Base-by-base conservation (phyloP, 192 early-diverging fungal species). In the Rhizophagus clarus region DNA sequence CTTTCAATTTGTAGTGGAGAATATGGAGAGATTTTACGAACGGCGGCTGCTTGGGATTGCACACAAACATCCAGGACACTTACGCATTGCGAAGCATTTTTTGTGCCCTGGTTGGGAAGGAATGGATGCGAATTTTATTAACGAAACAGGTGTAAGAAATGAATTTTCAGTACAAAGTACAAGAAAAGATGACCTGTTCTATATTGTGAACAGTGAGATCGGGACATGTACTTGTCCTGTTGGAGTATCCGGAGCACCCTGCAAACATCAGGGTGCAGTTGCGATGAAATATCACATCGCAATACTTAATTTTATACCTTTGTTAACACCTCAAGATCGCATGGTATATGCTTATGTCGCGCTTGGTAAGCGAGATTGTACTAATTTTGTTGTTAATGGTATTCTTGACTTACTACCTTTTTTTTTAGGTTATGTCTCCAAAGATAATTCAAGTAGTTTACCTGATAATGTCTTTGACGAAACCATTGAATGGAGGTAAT, bases 221-320 rank as follows among this genome's bases (percentile, higher is more conserved):
- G 62, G 62, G 2, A 28, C 62, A 7, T 63, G 62, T 28, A 24
- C 26, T 7, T 63, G 7, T 28, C 9, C n/a, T 11, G 62, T 63
- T 63, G 4, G 62, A 17, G 28, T 63, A 26, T 24, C 20, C 7
- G 62, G 62, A 8, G 45, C 9, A 11, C 45, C 45, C 12, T 47
- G 7, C 45, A 47, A 47, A 12, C 45, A 47, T 8, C 62, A 63
- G 28, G n/a, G 24, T 17, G 62, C 26, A 8, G 62, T 63, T 24
- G n/a, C 24, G 1, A 26, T 26, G 5, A 63, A 63, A 28, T 63
- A 11, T 71, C 69, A 71, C 8, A 22, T 71, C 26, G 0, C 69
- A 40, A 71, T 40, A 3, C 14, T 37, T 37, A 71, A 71, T 34
- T 71, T 71, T 71, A 71, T 71, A 34, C 69, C 69, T 3, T 71